These are phyloP conservation scores for Alnus rubra DNA, from an alignment of 306 rosid species.

Conservation along the genomic window DNA sequence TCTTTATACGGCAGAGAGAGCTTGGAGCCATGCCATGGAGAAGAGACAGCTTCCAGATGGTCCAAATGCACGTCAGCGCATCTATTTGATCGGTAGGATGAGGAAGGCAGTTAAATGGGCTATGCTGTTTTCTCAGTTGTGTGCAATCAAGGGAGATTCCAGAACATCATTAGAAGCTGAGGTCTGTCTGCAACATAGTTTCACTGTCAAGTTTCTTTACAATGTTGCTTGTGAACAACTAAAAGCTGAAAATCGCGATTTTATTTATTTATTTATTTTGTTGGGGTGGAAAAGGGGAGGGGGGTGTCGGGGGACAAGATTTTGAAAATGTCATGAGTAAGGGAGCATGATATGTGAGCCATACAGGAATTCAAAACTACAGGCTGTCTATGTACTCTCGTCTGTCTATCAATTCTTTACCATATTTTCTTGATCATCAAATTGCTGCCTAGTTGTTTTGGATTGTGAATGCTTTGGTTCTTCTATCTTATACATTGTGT, in stretches of 20 bases:
- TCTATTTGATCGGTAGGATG: conserved; percentile 95
- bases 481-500: conserved; percentile 3
- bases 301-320: background rate
- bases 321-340: background rate
- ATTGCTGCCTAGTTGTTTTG: conserved; percentile 4
- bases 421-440: background rate
- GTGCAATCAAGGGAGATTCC: conserved; percentile 86
- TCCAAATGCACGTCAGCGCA: conserved; percentile 80
- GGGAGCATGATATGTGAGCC: background rate
- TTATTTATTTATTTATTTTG: no score
- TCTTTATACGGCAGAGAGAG: conserved; percentile 93
- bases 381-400: background rate
- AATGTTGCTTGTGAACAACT: background rate
- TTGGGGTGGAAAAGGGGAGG: no score
- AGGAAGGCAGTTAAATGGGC: conserved; percentile 98
- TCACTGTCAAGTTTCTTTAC: background rate
- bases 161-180: conserved; percentile 98
- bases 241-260: background rate
- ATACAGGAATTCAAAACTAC: background rate
- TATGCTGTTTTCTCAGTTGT: conserved; percentile 76
- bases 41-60: conserved; percentile 96
- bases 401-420: background rate
- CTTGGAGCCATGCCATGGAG: conserved; percentile 99
- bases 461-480: conserved; percentile 21
- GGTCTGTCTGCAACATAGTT: conserved; percentile 49